These are phyloP conservation scores for Candida chauliodis DNA, from an alignment of 805 yeast genomes.

Conservation along the genomic window DNA sequence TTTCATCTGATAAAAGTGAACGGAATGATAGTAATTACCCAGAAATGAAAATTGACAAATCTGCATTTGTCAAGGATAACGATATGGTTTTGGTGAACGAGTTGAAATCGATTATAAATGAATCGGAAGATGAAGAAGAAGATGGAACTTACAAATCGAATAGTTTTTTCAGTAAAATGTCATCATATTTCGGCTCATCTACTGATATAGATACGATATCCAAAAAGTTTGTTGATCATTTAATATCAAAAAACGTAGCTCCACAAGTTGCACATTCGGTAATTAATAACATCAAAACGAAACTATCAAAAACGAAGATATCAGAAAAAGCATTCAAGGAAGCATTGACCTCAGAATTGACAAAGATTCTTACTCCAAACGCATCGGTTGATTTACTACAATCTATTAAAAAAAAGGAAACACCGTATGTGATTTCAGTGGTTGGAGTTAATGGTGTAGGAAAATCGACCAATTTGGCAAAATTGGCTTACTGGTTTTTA, in stretches of 20 bases:
- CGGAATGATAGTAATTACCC: constrained; percentile 5
- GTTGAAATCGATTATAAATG: constrained; percentile 35
- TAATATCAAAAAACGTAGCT: constrained; percentile 84
- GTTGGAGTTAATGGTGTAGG: constrained; percentile 99
- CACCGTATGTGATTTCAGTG: constrained; percentile 91
- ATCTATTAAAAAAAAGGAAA: constrained; percentile 49
- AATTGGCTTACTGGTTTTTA: constrained; percentile 90
- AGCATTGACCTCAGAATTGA: constrained; percentile 62
- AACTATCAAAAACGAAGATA: constrained; percentile 72
- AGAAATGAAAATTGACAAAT: constrained; percentile 19
- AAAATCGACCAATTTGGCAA: constrained; percentile 91
- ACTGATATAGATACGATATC: constrained; percentile 59
- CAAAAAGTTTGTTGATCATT: constrained; percentile 65
- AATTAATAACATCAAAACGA: constrained; percentile 64
- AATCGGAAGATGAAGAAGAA: constrained; percentile 26
- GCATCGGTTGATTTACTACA: constrained; percentile 83
- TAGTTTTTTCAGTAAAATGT: constrained; percentile 32
- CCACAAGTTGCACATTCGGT: constrained; percentile 80
- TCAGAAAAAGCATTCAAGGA: constrained; percentile 65
- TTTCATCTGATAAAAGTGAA: constrained; percentile 19
- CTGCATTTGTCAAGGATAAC: constrained; percentile 35
- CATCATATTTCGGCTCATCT: constrained; percentile 36
- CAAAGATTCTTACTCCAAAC: constrained; percentile 83
- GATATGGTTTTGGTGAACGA: constrained; percentile 40
- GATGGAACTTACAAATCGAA: constrained; percentile 5